These are phyloP conservation scores for Dioszegia crocea DNA, from an alignment of 768 basidiomycete species.

Conservation along the genomic window DNA sequence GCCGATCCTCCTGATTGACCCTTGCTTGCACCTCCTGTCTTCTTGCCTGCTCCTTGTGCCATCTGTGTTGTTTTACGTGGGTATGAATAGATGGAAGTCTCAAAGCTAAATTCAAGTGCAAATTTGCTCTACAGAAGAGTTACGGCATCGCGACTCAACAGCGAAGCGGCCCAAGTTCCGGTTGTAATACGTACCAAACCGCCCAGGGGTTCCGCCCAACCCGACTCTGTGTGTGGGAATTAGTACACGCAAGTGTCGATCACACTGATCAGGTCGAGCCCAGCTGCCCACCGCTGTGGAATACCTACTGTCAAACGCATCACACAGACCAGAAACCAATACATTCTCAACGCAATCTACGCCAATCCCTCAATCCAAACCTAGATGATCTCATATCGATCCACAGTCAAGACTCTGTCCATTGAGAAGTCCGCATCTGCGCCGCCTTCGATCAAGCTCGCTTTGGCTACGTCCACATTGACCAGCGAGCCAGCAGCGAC, in stretches of 20 bases:
- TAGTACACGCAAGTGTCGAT: too few species aligned
- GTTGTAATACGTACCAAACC: too few species aligned
- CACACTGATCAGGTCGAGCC: too few species aligned
- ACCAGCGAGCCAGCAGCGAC: conserved; percentile 74
- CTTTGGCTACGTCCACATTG: conserved; percentile 60
- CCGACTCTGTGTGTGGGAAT: too few species aligned
- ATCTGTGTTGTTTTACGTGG: not conserved
- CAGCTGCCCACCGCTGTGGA: too few species aligned
- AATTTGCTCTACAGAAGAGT: not conserved
- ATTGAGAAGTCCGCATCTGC: conserved; percentile 59
- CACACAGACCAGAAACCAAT: too few species aligned
- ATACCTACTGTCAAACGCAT: too few species aligned
- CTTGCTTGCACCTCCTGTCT: not conserved
- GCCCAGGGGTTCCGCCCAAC: too few species aligned
- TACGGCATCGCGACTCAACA: not conserved
- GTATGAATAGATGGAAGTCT: not conserved
- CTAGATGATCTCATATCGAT: conserved; percentile 56
- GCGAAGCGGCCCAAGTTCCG: too few species aligned
- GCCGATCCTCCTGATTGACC: conserved; percentile 1
- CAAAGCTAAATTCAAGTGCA: not conserved
- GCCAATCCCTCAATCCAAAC: not conserved
- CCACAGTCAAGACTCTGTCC: conserved; percentile 56
- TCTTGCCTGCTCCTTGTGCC: conserved; percentile 10
- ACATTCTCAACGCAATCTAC: not conserved
- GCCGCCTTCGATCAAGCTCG: conserved; percentile 57